Evolutionary conservation across 441 rosid genomes (phyloP).

Genomic region (Codiaeum variegatum): DNA sequence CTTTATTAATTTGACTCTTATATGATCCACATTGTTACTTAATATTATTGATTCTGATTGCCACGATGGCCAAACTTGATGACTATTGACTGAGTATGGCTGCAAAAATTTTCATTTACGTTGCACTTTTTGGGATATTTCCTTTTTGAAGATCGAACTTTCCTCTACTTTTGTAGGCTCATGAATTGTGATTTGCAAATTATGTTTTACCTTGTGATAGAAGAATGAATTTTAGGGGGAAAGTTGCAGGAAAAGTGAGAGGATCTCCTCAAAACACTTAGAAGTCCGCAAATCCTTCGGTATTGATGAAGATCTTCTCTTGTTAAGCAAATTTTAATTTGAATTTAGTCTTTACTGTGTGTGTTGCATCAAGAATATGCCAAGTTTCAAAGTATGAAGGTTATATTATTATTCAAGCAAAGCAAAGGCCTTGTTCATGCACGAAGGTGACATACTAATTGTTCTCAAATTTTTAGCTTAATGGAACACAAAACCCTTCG

Average conservation of each 20-base stretch:
- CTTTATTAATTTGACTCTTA: neutral
- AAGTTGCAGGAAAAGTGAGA: slow-evolving; percentile 50
- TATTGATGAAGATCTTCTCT: slow-evolving; percentile 88
- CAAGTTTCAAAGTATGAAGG: neutral
- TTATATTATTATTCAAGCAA: neutral
- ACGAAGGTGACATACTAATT: neutral
- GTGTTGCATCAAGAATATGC: slow-evolving; percentile 8
- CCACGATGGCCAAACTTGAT: too few relatives aligned
- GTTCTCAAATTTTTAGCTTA: neutral
- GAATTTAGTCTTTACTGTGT: neutral
- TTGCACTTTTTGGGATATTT: neutral
- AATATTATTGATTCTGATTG: neutral
- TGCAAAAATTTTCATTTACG: neutral
- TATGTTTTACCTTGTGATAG: neutral
- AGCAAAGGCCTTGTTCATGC: neutral
- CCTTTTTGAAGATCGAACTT: neutral
- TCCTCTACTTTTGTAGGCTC: neutral
- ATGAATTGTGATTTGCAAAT: neutral
- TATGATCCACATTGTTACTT: neutral
- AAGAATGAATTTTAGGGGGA: neutral
- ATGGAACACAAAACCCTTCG: neutral
- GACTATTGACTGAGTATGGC: neutral
- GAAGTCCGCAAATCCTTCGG: slow-evolving; percentile 83
- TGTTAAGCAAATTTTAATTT: slow-evolving; percentile 44
- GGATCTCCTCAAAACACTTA: slow-evolving; percentile 61